phyloP scores from a whole-genome alignment of 208 protist species.

The Acanthamoeba lenticulata region DNA sequence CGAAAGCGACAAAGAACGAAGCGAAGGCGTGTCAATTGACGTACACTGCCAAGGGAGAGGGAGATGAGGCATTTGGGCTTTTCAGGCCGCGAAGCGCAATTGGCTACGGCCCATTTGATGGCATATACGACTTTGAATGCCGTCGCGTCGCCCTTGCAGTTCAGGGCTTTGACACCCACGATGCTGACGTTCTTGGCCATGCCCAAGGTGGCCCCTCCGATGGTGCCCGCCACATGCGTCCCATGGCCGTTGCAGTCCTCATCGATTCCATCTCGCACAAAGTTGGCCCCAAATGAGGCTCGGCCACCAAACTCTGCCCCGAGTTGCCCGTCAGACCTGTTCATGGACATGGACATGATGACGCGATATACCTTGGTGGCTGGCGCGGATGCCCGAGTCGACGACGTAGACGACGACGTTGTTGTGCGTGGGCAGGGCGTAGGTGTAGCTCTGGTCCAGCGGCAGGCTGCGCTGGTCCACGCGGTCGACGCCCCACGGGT shows the following conservation, averaged over 20 bases:
- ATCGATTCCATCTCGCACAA: not conserved
- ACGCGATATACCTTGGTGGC: not conserved
- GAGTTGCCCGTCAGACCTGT: too few species aligned
- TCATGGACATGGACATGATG: not conserved
- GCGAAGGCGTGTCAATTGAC: not conserved
- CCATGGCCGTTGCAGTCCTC: conserved; percentile 56
- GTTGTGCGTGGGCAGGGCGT: not conserved
- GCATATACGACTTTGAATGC: not conserved
- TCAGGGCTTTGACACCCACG: conserved; percentile 53
- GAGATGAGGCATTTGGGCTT: not conserved
- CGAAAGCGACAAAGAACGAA: not conserved
- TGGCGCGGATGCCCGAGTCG: not conserved
- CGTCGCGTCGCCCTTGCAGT: not conserved
- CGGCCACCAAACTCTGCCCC: conserved; percentile 52
- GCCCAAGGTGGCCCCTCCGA: not conserved
- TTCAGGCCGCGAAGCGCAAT: not conserved
- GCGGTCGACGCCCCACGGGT: conserved; percentile 50
- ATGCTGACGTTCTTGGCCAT: conserved; percentile 55
- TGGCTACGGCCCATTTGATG: not conserved
- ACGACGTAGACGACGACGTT: not conserved
- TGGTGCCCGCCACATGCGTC: conserved; percentile 63
- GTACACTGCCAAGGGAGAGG: not conserved
- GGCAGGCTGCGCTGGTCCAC: conserved; percentile 43
- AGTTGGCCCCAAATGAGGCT: not conserved
- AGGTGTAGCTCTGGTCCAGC: not conserved